Percentiles rank a stretch among this genome's conserved stretches.
phyloP scores from a whole-genome alignment of 164 flowering plant genomes.

The Stephania cephalantha region DNA sequence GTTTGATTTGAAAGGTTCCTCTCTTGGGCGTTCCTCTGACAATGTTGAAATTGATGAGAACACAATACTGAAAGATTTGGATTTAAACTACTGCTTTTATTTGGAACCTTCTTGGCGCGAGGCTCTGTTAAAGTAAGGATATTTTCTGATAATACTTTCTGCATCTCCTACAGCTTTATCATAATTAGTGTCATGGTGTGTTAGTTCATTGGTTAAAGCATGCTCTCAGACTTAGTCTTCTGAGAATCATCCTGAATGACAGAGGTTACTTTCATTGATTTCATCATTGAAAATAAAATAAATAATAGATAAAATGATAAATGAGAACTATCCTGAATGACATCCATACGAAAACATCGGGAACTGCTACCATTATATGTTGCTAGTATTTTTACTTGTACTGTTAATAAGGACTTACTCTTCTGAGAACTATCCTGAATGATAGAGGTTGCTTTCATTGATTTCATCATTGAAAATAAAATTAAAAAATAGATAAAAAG shows the following conservation, averaged over 20 bases:
- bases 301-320: neutral
- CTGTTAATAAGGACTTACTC: neutral
- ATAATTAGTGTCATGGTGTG: neutral
- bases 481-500: neutral
- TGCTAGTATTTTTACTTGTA: neutral
- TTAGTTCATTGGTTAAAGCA: neutral
- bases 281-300: neutral
- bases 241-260: neutral
- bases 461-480: neutral
- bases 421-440: neutral
- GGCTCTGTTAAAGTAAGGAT: conserved; percentile 64
- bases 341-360: neutral
- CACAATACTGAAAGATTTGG: conserved; percentile 95
- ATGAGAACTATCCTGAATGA: neutral
- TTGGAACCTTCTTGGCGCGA: conserved; percentile 95
- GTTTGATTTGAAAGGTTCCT: conserved; percentile 97
- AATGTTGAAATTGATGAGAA: conserved; percentile 93
- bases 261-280: neutral
- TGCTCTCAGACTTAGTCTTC: neutral
- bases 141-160: neutral
- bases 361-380: neutral
- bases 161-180: neutral
- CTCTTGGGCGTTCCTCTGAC: conserved; percentile 89
- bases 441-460: neutral
- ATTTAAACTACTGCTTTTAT: conserved; percentile 77